Evolutionary conservation across 2,329 filamentous ascomycete species (phyloP), one percentile per base, ranked within the genome.

Genomic region (Graphium sp.): DNA sequence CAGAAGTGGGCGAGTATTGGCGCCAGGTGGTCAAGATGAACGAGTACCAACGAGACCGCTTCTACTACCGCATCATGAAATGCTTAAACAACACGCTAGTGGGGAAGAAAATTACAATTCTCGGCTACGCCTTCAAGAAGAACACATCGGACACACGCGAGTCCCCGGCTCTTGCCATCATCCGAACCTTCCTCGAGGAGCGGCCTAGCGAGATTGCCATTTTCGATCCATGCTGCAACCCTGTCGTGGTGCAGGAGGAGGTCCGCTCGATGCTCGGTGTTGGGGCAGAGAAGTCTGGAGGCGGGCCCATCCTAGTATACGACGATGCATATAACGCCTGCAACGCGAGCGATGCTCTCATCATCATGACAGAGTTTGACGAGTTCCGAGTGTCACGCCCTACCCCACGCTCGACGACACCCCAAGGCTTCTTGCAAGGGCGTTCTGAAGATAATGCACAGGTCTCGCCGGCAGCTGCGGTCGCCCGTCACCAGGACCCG

Each of bases 71-170:
- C 27, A 66, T 84, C 24, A 66, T 82, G 39, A 60, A 60, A 34
- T 66, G 66, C 31, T 59, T 84, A 29, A 73, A 79, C 50, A 73
- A 74, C 44, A 79, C 73, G 7, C 55, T 83, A 5, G 58, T 60
- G 3, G 65, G 66, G 34, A 82, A 82, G 56, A 82, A 79, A 51
- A 55, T 84, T 10, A 63, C 74, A 3, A 56, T 85, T 3, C 60
- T 85, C 5, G 80, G 80, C 4, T 84, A 75, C 39, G 74, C 78
- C 7, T 85, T 81, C 55, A 85, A 87, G 59, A 78, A 80, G 51
- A 67, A 82, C 47, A 85, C 79, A 1, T 69, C 66, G 14, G 79
- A 85, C 44, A 79, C 75, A 5, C 64, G 79, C 21, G 78, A 83
- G 45, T 72, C 68, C 24, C 68, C 75, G 1, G 73, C 75, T 1